Conservation (phyloP, 169 alveolate genomes). For the Eimeria falciformis region DNA sequence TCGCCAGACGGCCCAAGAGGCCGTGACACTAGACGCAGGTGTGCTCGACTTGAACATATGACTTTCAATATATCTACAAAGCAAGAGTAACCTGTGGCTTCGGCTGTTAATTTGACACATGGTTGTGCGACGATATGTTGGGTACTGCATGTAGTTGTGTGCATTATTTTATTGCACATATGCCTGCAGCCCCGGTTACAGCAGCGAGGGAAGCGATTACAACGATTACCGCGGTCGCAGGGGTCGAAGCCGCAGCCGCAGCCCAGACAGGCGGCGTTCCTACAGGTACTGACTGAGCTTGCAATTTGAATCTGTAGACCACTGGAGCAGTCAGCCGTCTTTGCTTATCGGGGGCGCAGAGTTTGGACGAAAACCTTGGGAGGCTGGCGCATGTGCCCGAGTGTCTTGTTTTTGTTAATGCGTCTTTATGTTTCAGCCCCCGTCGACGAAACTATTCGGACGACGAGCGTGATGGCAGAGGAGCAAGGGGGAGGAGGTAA, state of each 20-base stretch:
- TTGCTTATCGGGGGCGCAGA: no score
- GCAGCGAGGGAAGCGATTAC: slow-evolving; percentile 71
- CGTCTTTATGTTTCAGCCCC: slow-evolving; percentile 38
- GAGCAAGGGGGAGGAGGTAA: slow-evolving; percentile 18
- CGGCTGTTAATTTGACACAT: no score
- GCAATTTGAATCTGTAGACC: not conserved
- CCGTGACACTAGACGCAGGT: slow-evolving; percentile 61
- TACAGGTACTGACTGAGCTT: slow-evolving; percentile 21
- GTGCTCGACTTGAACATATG: not conserved
- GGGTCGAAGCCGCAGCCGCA: slow-evolving; percentile 70
- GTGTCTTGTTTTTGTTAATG: not conserved
- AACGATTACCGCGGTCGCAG: slow-evolving; percentile 62
- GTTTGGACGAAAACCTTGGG: no score
- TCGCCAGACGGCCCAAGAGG: slow-evolving; percentile 58
- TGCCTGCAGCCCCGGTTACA: slow-evolving; percentile 63
- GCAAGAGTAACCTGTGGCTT: no score
- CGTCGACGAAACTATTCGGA: slow-evolving; percentile 61
- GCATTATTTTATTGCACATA: not conserved
- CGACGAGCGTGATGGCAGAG: slow-evolving; percentile 60
- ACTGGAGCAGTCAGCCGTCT: not conserved
- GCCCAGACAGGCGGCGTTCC: slow-evolving; percentile 41
- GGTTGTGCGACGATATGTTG: not conserved
- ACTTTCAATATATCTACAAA: no score
- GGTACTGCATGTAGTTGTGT: not conserved
- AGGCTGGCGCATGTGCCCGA: no score